These are phyloP conservation scores for Linum lewisii DNA, from an alignment of 345 rosid species.

Conservation along the genomic window DNA sequence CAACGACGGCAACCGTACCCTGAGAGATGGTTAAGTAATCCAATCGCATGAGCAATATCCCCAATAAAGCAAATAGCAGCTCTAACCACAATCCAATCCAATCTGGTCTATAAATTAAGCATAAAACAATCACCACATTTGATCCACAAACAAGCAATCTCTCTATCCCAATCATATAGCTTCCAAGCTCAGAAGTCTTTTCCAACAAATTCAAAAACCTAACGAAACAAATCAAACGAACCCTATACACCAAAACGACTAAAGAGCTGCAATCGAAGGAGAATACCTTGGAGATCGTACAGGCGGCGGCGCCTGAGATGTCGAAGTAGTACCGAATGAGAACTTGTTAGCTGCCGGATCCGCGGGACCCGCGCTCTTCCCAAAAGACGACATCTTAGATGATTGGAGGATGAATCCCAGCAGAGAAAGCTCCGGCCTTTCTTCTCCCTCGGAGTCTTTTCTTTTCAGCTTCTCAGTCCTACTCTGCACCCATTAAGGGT, in stretches of 20 bases:
- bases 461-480: too few species aligned
- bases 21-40: slow-evolving; percentile 5
- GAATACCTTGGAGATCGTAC: slow-evolving; percentile 19
- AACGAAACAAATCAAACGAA: neutral
- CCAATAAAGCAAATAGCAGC: too few species aligned
- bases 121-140: too few species aligned
- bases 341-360: slow-evolving; percentile 8
- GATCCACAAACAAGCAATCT: slow-evolving; percentile 3
- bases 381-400: slow-evolving; percentile 40
- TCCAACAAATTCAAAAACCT: neutral
- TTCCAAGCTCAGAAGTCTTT: neutral
- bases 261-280: slow-evolving; percentile 1
- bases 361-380: slow-evolving; percentile 38
- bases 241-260: too few species aligned
- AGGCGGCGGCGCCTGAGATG: slow-evolving; percentile 14
- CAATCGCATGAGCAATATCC: too few species aligned
- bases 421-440: neutral
- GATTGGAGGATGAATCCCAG: too few species aligned
- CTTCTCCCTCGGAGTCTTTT: neutral
- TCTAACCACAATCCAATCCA: neutral
- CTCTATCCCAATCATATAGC: neutral
- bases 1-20: slow-evolving; percentile 17
- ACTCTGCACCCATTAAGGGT: too few species aligned
- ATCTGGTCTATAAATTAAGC: neutral
- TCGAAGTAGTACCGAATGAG: slow-evolving; percentile 16